Evolutionary conservation across 83 land plant species (phyloP).

Genomic region (Picea mariana): DNA sequence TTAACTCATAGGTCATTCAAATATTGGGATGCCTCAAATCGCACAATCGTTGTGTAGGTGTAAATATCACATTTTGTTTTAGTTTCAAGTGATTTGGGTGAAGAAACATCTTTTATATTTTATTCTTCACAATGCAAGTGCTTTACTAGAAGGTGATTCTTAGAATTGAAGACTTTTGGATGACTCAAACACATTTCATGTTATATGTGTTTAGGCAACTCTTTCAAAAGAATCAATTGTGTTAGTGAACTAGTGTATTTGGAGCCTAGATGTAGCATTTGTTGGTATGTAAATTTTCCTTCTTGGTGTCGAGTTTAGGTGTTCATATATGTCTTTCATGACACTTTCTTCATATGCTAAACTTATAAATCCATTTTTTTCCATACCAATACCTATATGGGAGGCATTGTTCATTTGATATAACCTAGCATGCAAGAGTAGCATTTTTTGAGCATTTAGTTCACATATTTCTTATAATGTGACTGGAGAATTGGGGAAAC

Average conservation of each 20-base stretch:
- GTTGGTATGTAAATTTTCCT: slow-evolving; percentile 38
- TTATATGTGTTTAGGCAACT: slow-evolving; percentile 33
- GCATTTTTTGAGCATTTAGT: too few species aligned
- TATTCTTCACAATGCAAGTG: too few species aligned
- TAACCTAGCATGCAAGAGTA: slow-evolving; percentile 25
- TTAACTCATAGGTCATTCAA: too few species aligned
- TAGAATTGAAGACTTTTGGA: too few species aligned
- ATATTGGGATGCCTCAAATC: too few species aligned
- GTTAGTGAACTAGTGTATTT: slow-evolving; percentile 70
- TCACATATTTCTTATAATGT: not conserved
- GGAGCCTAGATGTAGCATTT: slow-evolving; percentile 78
- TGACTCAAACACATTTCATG: too few species aligned
- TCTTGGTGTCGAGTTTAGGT: not conserved
- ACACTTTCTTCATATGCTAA: not conserved
- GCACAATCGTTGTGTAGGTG: too few species aligned
- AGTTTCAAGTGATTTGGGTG: not conserved
- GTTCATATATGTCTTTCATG: too few species aligned
- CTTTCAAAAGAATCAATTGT: slow-evolving; percentile 68
- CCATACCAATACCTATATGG: not conserved
- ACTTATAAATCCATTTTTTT: not conserved
- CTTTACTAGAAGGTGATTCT: too few species aligned
- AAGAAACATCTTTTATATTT: too few species aligned
- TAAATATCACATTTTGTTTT: slow-evolving; percentile 6
- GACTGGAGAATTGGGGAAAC: slow-evolving; percentile 57
- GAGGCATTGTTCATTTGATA: too few species aligned